A percentile compares a stretch with the other conserved stretches of the same genome.
These are phyloP conservation scores for Funneliformis geosporum DNA, from an alignment of 192 early-diverging fungal species.

Conservation along the genomic window DNA sequence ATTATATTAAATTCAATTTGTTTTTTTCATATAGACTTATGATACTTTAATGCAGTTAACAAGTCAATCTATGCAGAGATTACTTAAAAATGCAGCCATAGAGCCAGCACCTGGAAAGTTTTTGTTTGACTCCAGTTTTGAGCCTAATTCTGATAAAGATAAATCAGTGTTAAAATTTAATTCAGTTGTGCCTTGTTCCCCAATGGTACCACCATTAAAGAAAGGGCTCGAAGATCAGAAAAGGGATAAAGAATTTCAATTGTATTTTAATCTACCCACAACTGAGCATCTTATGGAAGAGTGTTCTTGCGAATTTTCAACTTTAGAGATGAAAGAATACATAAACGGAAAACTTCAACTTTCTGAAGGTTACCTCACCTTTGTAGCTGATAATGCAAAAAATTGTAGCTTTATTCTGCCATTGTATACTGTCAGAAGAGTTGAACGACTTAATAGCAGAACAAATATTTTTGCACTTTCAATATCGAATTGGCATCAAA, in stretches of 20 bases:
- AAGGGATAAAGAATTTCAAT: conserved; percentile 73
- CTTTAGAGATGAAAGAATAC: conserved; percentile 50
- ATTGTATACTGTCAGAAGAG: conserved; percentile 86
- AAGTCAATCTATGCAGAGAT: conserved; percentile 79
- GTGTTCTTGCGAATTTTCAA: conserved; percentile 57
- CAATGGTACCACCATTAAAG: conserved; percentile 52
- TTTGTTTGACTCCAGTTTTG: conserved; percentile 24
- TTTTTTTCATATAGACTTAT: conserved; percentile 59
- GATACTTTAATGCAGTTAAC: conserved; percentile 93
- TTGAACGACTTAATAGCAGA: conserved; percentile 80
- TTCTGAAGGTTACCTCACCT: conserved; percentile 87
- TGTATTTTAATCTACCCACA: conserved; percentile 75
- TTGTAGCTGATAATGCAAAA: conserved; percentile 66
- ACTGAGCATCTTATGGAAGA: conserved; percentile 75
- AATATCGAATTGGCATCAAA: conserved; percentile 90
- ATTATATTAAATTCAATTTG: background rate
- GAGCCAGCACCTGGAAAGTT: conserved; percentile 64
- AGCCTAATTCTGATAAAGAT: conserved; percentile 25
- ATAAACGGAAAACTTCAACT: conserved; percentile 74
- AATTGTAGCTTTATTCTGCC: conserved; percentile 81
- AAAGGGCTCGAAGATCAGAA: conserved; percentile 75
- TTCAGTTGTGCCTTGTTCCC: conserved; percentile 31
- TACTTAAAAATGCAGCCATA: conserved; percentile 80
- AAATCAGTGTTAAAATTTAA: conserved; percentile 3
- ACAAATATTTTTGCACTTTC: conserved; percentile 69